Evolutionary conservation across 768 basidiomycete genomes (phyloP).

Genomic region (Russula sp.): DNA sequence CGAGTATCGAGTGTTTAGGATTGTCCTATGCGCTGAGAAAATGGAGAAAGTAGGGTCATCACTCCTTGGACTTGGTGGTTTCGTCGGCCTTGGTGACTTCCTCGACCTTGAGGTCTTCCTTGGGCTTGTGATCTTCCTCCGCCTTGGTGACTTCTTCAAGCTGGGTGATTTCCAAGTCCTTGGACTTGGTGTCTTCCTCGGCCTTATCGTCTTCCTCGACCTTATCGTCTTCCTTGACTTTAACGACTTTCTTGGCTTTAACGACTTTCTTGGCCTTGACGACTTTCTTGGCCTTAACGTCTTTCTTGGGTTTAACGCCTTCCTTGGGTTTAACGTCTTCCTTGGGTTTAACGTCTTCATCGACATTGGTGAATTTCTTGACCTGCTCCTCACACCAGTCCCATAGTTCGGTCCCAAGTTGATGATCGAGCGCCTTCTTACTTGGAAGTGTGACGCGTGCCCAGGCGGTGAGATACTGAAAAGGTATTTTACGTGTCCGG

Average conservation of each 20-base stretch:
- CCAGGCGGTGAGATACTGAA: slow-evolving; percentile 26
- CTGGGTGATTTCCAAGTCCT: not conserved
- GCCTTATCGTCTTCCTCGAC: too few relatives aligned
- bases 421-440: slow-evolving; percentile 20
- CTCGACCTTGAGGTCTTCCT: not conserved
- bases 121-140: not conserved
- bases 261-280: too few relatives aligned
- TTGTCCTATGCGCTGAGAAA: not conserved
- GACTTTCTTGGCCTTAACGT: not conserved
- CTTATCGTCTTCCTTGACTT: not conserved
- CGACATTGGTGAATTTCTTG: not conserved
- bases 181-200: not conserved
- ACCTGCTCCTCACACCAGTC: slow-evolving; percentile 32
- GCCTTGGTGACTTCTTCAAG: not conserved
- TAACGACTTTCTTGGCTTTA: not conserved
- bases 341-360: not conserved
- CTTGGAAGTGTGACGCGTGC: slow-evolving; percentile 21
- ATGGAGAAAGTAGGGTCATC: not conserved
- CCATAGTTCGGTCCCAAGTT: slow-evolving; percentile 30
- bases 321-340: too few relatives aligned
- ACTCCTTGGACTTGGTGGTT: not conserved
- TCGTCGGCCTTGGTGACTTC: not conserved
- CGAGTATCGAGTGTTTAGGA: not conserved
- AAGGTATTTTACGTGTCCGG: not conserved
- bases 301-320: not conserved